Conservation (phyloP, 805 yeast species). For the Candida insectalens region DNA sequence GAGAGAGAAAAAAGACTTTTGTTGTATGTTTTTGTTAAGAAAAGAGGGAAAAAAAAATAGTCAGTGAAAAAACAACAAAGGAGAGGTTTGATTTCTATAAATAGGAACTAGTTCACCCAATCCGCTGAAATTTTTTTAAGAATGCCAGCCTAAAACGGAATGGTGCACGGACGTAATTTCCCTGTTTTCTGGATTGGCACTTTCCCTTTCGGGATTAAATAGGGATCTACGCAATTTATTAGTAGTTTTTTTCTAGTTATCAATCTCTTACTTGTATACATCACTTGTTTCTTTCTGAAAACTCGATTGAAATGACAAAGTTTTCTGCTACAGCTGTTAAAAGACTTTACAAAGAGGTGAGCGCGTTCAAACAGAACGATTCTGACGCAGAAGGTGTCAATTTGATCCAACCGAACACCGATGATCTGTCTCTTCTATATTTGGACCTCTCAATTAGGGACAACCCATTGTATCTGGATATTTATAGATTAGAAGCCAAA, state of each 20-base stretch:
- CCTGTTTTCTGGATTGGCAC: too few relatives aligned
- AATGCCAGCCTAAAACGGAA: too few relatives aligned
- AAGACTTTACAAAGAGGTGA: constrained; percentile 2
- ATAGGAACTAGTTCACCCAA: too few relatives aligned
- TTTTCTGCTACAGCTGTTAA: not conserved
- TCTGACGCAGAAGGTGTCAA: not conserved
- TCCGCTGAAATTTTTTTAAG: too few relatives aligned
- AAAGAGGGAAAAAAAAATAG: not conserved
- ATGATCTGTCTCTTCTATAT: constrained; percentile 1
- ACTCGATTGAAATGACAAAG: not conserved
- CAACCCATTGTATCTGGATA: constrained; percentile 12
- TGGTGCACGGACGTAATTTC: too few relatives aligned
- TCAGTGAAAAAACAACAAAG: not conserved
- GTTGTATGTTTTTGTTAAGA: not conserved
- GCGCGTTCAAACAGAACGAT: not conserved
- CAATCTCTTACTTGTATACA: not conserved
- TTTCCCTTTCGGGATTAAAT: too few relatives aligned
- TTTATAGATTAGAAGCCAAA: constrained; percentile 35
- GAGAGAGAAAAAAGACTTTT: not conserved
- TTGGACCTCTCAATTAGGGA: constrained; percentile 28
- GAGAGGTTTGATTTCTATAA: too few relatives aligned
- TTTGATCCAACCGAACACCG: constrained; percentile 1
- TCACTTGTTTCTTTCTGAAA: not conserved
- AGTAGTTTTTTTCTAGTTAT: not conserved
- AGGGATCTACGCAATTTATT: not conserved